Evolutionary conservation across 345 rosid species (phyloP).

Genomic region (Gossypium bickii): DNA sequence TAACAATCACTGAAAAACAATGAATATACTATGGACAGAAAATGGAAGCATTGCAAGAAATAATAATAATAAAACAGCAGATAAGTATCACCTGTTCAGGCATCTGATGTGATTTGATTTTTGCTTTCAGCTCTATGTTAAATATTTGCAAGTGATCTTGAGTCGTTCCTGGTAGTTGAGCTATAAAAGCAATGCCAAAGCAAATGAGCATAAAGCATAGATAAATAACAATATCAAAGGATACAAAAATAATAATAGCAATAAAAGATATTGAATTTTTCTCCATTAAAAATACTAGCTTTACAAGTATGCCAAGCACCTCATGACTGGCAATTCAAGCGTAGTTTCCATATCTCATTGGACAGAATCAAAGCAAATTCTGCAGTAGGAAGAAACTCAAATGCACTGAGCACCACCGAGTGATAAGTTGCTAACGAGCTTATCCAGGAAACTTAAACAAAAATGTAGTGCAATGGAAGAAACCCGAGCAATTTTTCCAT

Average conservation of each 20-base stretch:
- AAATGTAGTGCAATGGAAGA: neutral
- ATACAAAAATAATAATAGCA: neutral
- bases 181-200: conserved; percentile 36
- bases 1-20: neutral
- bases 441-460: neutral
- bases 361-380: neutral
- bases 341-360: neutral
- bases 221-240: neutral
- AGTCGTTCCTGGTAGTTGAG: conserved; percentile 92
- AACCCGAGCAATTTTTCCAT: neutral
- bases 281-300: neutral
- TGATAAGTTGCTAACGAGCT: neutral
- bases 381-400: neutral
- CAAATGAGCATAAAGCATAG: conserved; percentile 4
- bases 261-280: neutral
- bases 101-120: conserved; percentile 95
- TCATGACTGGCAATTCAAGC: neutral
- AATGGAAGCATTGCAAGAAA: conserved; percentile 5
- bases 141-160: conserved; percentile 98
- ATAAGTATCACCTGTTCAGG: conserved; percentile 74
- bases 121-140: conserved; percentile 92
- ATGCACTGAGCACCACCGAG: neutral
- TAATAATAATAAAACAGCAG: conserved; percentile 5
- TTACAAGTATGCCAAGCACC: conserved; percentile 1
- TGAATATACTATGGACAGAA: neutral